A percentile compares a stretch with the other conserved stretches of the same genome.
These are phyloP conservation scores for Leccinum colubrinum DNA, from an alignment of 1,284 basidiomycete species.

Conservation along the genomic window DNA sequence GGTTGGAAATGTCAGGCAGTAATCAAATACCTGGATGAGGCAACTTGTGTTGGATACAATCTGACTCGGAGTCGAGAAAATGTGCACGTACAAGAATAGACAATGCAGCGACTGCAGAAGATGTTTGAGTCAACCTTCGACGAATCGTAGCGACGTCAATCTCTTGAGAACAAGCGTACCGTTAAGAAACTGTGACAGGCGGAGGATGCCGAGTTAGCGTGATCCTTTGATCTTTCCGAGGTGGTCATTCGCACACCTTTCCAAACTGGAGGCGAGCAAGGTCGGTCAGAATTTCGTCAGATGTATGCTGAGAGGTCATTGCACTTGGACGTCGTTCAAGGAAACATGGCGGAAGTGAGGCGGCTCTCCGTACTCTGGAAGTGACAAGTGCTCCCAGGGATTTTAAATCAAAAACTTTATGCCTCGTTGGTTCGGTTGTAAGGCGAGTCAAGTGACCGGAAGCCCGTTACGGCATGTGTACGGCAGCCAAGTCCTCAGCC, in stretches of 20 bases:
- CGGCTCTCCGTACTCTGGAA: too few relatives aligned
- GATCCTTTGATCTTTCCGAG: not conserved
- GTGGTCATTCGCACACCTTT: constrained; percentile 13
- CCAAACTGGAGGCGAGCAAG: constrained; percentile 14
- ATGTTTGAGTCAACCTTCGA: not conserved
- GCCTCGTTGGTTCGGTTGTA: too few relatives aligned
- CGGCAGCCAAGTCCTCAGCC: too few relatives aligned
- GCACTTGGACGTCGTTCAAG: too few relatives aligned
- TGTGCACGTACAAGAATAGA: constrained; percentile 15
- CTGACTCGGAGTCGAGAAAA: not conserved
- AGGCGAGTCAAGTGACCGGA: too few relatives aligned
- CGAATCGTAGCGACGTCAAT: not conserved
- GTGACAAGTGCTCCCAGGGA: too few relatives aligned
- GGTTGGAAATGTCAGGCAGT: not conserved
- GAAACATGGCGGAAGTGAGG: not conserved
- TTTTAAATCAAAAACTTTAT: too few relatives aligned
- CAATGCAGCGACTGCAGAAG: constrained; percentile 19
- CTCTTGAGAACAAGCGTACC: constrained; percentile 9
- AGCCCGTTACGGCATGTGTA: too few relatives aligned
- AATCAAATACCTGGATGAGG: not conserved
- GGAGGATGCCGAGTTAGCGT: not conserved
- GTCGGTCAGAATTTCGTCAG: too few relatives aligned
- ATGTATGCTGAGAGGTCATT: too few relatives aligned
- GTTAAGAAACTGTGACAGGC: constrained; percentile 20
- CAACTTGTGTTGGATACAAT: not conserved